These are phyloP conservation scores for Ceratocystis harringtonii DNA, from an alignment of 2,329 filamentous ascomycete genomes.

Conservation along the genomic window DNA sequence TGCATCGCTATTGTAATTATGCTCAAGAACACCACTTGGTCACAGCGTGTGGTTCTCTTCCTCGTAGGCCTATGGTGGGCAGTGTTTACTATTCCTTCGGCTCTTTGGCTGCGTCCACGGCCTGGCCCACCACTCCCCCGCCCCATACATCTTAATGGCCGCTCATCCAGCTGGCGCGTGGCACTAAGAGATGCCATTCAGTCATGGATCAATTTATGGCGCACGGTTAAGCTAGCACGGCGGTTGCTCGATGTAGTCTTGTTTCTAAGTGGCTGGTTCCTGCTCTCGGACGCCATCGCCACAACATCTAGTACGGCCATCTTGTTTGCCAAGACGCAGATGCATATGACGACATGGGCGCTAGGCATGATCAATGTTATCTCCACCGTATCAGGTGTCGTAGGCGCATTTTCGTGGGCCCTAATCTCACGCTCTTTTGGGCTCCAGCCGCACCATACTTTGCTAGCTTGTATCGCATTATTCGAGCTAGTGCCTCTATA, in stretches of 20 bases:
- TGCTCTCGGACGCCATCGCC: constrained; percentile 85
- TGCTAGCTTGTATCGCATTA: constrained; percentile 75
- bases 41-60: constrained; percentile 73
- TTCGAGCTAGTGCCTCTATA: constrained; percentile 92
- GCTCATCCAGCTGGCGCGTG: constrained; percentile 20
- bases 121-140: constrained; percentile 65
- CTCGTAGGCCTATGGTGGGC: constrained; percentile 88
- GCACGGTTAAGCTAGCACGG: constrained; percentile 61
- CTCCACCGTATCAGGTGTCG: constrained; percentile 65
- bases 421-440: constrained; percentile 55
- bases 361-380: constrained; percentile 90
- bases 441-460: constrained; percentile 69
- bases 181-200: constrained; percentile 55
- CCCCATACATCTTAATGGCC: constrained; percentile 21
- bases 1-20: constrained; percentile 62
- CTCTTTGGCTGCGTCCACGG: constrained; percentile 71
- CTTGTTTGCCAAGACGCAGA: constrained; percentile 83
- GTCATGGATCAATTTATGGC: constrained; percentile 75
- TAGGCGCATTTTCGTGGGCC: constrained; percentile 83
- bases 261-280: constrained; percentile 82
- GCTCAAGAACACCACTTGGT: constrained; percentile 65
- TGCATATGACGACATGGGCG: constrained; percentile 78
- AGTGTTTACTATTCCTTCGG: constrained; percentile 74
- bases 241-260: constrained; percentile 58
- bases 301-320: constrained; percentile 91